Percentiles rank a stretch among this genome's conserved stretches.
These are phyloP conservation scores for Acidomyces sp. DNA, from an alignment of 495 filamentous ascomycete species.

Conservation along the genomic window DNA sequence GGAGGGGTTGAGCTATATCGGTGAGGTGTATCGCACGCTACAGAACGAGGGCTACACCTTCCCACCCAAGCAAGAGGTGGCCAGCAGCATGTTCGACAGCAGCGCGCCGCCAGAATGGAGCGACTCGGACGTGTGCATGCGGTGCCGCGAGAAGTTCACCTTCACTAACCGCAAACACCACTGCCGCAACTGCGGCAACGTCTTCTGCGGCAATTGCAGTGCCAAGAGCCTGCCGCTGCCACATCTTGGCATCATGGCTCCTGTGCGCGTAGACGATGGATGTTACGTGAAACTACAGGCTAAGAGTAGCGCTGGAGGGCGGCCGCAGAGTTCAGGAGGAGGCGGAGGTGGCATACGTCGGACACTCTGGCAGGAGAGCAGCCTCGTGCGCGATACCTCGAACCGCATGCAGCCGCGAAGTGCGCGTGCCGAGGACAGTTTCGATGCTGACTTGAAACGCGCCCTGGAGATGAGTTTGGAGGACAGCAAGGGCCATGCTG, in stretches of 20 bases:
- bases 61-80: constrained; percentile 72
- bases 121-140: constrained; percentile 97
- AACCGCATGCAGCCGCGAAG: constrained; percentile 72
- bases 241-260: constrained; percentile 79
- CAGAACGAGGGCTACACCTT: constrained; percentile 79
- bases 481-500: constrained; percentile 59
- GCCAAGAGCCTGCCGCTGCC: constrained; percentile 79
- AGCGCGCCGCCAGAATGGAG: constrained; percentile 94
- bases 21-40: constrained; percentile 68
- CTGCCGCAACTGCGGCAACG: constrained; percentile 93
- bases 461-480: constrained; percentile 94
- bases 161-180: constrained; percentile 98
- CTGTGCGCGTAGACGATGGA: constrained; percentile 93
- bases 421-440: constrained; percentile 67
- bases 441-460: constrained; percentile 87
- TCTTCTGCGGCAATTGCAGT: constrained; percentile 88
- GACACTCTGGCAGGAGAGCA: constrained; percentile 37
- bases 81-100: constrained; percentile 92
- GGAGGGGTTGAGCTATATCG: constrained; percentile 69
- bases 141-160: constrained; percentile 85
- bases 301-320: constrained; percentile 32
- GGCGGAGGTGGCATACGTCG: constrained; percentile 32
- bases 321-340: constrained; percentile 30
- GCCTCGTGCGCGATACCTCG: not conserved
- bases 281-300: constrained; percentile 84